A percentile compares a stretch with the other conserved stretches of the same genome.
These are phyloP conservation scores for Phoma sp. DNA, from an alignment of 2,329 filamentous ascomycete species.

Conservation along the genomic window DNA sequence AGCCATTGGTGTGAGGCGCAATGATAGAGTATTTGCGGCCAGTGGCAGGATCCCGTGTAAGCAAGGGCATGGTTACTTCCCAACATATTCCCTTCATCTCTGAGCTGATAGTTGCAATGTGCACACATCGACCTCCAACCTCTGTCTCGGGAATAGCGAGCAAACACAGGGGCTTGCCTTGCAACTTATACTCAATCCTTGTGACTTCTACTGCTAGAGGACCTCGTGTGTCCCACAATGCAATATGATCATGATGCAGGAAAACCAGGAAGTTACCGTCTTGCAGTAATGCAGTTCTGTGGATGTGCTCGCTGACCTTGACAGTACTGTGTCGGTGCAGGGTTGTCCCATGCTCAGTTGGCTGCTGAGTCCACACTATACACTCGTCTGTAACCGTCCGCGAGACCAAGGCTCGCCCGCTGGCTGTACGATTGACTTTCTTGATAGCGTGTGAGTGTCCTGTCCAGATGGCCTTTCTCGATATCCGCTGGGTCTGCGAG, in stretches of 20 bases:
- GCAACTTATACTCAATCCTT: conserved; percentile 64
- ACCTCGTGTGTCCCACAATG: conserved; percentile 79
- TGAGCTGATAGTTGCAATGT: conserved; percentile 84
- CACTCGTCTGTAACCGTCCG: conserved; percentile 80
- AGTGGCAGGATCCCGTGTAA: conserved; percentile 36
- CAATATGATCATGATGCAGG: conserved; percentile 73
- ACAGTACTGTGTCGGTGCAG: conserved; percentile 74
- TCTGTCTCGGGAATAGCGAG: conserved; percentile 74
- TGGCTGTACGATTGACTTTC: conserved; percentile 86
- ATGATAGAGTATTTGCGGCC: conserved; percentile 36
- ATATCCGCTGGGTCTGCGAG: conserved; percentile 64
- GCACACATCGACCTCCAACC: conserved; percentile 59
- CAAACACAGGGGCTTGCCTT: conserved; percentile 80
- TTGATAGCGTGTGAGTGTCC: conserved; percentile 82
- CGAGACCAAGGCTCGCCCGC: conserved; percentile 80
- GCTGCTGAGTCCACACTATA: conserved; percentile 79
- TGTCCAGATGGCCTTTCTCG: conserved; percentile 74
- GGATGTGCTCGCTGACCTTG: conserved; percentile 73
- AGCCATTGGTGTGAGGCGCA: conserved; percentile 31
- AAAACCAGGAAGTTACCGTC: conserved; percentile 84
- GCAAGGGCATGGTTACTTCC: conserved; percentile 71
- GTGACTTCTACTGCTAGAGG: conserved; percentile 66
- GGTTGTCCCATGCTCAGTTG: conserved; percentile 58
- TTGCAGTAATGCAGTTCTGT: conserved; percentile 78
- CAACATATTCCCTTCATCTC: conserved; percentile 81